These are phyloP conservation scores for Neurospora tetraspora DNA, from an alignment of 495 filamentous ascomycete genomes.

Conservation along the genomic window DNA sequence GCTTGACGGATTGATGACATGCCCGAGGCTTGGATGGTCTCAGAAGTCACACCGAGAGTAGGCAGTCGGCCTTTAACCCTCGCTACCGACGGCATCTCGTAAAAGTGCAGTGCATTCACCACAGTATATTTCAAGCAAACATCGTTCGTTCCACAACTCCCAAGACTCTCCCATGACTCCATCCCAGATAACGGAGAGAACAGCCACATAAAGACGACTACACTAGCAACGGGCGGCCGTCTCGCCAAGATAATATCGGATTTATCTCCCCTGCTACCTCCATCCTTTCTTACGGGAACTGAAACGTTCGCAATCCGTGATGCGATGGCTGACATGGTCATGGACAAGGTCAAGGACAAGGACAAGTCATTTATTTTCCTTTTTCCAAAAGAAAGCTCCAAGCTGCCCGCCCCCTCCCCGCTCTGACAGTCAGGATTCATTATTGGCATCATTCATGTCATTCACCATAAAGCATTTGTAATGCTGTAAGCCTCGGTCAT, in stretches of 20 bases:
- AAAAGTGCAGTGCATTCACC: not conserved
- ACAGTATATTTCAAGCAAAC: not conserved
- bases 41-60: not conserved
- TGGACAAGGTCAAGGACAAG: not conserved
- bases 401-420: not conserved
- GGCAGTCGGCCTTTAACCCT: not conserved
- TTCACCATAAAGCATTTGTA: not conserved
- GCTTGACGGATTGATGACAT: not conserved
- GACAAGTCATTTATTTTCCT: not conserved
- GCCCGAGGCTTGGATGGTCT: not conserved
- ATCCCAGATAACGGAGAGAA: not conserved
- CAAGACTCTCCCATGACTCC: not conserved
- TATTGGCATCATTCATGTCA: not conserved
- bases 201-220: not conserved
- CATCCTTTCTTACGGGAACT: not conserved
- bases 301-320: not conserved
- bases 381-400: not conserved
- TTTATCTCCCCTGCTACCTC: not conserved
- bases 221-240: not conserved
- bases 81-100: not conserved
- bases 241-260: not conserved
- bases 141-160: not conserved
- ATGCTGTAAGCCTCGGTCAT: not conserved
- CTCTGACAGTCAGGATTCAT: not conserved
- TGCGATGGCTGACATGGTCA: not conserved